Percentiles rank a stretch among this genome's conserved stretches.
These are phyloP conservation scores for Solanum chilense DNA, from an alignment of 257 asterid species.

Conservation along the genomic window DNA sequence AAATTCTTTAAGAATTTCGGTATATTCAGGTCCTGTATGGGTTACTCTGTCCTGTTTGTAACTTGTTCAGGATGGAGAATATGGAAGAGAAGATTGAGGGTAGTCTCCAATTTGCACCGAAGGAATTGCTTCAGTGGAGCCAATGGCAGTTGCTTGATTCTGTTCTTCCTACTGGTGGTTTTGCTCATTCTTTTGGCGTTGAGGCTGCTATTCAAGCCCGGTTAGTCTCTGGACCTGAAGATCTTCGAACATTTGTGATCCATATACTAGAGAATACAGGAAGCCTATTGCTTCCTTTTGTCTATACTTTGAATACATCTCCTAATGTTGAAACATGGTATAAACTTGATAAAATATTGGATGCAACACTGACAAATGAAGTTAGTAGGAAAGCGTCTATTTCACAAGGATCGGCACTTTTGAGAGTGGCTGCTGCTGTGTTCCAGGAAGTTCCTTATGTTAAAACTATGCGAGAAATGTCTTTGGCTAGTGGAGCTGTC, in stretches of 20 bases:
- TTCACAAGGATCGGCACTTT: constrained; percentile 81
- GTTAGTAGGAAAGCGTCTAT: constrained; percentile 67
- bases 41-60: background rate
- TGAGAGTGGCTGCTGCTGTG: constrained; percentile 75
- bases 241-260: constrained; percentile 37
- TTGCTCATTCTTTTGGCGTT: constrained; percentile 92
- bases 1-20: background rate
- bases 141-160: constrained; percentile 95
- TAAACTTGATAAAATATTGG: constrained; percentile 37
- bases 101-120: background rate
- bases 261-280: constrained; percentile 71
- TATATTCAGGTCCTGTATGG: background rate
- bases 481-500: constrained; percentile 28
- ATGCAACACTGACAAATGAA: constrained; percentile 75
- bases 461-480: constrained; percentile 39
- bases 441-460: constrained; percentile 50
- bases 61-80: background rate
- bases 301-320: constrained; percentile 30
- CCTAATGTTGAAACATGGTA: constrained; percentile 59
- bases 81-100: constrained; percentile 7
- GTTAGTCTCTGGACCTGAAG: constrained; percentile 39
- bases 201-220: constrained; percentile 84
- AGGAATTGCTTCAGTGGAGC: constrained; percentile 45
- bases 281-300: constrained; percentile 82
- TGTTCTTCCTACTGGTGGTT: constrained; percentile 92